phyloP scores from a whole-genome alignment of 768 basidiomycete species.

The Hysterangium stoloniferum region DNA sequence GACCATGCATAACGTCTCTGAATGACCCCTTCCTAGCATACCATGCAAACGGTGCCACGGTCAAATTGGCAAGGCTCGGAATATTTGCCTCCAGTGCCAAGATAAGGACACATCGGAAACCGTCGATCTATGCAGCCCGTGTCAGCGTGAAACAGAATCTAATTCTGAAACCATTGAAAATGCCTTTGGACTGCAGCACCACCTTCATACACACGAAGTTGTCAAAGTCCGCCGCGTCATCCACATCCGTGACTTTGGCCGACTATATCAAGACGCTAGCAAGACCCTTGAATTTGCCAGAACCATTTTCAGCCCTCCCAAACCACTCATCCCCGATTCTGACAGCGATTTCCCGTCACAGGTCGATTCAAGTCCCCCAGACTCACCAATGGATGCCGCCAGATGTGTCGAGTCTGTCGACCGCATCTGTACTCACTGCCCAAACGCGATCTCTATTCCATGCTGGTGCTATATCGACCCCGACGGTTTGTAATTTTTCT shows the following conservation, averaged over 20 bases:
- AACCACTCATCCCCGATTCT: too few relatives aligned
- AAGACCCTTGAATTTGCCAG: too few relatives aligned
- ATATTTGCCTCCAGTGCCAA: slow-evolving; percentile 26
- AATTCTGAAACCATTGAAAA: slow-evolving; percentile 13
- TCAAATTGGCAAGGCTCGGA: slow-evolving; percentile 20
- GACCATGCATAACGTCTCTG: not conserved
- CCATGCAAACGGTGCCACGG: slow-evolving; percentile 24
- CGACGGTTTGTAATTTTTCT: too few relatives aligned
- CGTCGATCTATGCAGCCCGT: slow-evolving; percentile 26
- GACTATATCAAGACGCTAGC: not conserved
- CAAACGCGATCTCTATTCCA: too few relatives aligned
- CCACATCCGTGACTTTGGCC: not conserved
- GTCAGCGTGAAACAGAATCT: slow-evolving; percentile 20
- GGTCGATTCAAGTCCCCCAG: too few relatives aligned
- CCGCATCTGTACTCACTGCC: too few relatives aligned
- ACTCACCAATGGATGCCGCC: too few relatives aligned
- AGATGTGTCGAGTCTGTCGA: too few relatives aligned
- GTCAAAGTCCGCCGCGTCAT: not conserved
- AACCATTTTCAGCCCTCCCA: too few relatives aligned
- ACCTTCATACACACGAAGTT: slow-evolving; percentile 22
- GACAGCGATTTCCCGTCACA: too few relatives aligned
- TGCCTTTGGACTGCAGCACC: slow-evolving; percentile 15
- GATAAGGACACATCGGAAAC: slow-evolving; percentile 12
- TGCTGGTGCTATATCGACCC: too few relatives aligned
- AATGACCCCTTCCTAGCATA: not conserved